Evolutionary conservation across 2,329 filamentous ascomycete genomes (phyloP).

Genomic region (Pseudopyricularia cyperi): DNA sequence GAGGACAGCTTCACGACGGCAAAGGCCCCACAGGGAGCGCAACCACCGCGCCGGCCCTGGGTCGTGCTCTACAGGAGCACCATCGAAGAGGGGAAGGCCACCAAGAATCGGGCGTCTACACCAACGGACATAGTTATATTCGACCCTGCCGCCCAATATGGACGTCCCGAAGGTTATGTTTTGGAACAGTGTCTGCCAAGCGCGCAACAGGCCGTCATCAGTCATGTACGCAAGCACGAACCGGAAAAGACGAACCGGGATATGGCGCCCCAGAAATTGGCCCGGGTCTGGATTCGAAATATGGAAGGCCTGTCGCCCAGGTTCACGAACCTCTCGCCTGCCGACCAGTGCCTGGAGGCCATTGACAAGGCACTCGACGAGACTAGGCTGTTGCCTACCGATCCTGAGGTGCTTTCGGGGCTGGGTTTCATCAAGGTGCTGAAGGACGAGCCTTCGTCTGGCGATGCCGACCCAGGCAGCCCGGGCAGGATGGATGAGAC

Average conservation of each 20-base stretch:
- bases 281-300: conserved; percentile 32
- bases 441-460: not conserved
- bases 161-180: not conserved
- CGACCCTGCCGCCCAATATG: conserved; percentile 25
- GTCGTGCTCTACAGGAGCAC: conserved; percentile 31
- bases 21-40: conserved; percentile 7
- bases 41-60: conserved; percentile 32
- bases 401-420: conserved; percentile 11
- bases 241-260: conserved; percentile 16
- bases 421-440: conserved; percentile 26
- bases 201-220: conserved; percentile 32
- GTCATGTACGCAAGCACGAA: conserved; percentile 18
- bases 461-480: conserved; percentile 4
- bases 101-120: conserved; percentile 10
- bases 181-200: conserved; percentile 17
- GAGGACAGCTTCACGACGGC: conserved; percentile 21
- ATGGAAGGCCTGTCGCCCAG: conserved; percentile 20
- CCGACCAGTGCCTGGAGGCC: conserved; percentile 29
- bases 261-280: conserved; percentile 13
- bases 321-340: not conserved
- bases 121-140: conserved; percentile 39
- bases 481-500: not conserved
- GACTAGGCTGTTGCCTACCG: conserved; percentile 21
- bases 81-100: not conserved
- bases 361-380: conserved; percentile 20